phyloP scores from a whole-genome alignment of 441 rosid species.

The Bruguiera hainesii region DNA sequence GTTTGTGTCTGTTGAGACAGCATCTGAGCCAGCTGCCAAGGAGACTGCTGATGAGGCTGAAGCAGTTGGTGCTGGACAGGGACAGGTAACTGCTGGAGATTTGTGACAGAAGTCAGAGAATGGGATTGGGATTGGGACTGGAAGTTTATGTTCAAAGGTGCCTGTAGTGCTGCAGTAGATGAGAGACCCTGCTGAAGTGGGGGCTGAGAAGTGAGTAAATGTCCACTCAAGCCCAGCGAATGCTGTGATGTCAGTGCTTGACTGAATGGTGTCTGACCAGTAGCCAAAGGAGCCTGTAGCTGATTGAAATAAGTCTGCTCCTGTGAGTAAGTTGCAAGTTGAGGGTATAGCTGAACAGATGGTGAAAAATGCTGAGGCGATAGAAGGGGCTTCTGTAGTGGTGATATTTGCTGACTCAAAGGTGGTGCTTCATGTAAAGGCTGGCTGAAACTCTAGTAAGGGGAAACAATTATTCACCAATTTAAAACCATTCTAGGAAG shows the following conservation, averaged over 20 bases:
- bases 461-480: constrained; percentile 13
- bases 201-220: constrained; percentile 53
- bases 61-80: constrained; percentile 56
- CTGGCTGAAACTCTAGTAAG: constrained; percentile 41
- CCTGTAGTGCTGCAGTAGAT: constrained; percentile 43
- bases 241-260: constrained; percentile 50
- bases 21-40: constrained; percentile 80
- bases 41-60: constrained; percentile 78
- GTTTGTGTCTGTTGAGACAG: constrained; percentile 88
- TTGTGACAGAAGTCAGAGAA: constrained; percentile 32
- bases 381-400: constrained; percentile 56
- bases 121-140: constrained; percentile 33
- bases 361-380: constrained; percentile 59
- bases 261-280: constrained; percentile 45
- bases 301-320: constrained; percentile 36
- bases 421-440: constrained; percentile 46
- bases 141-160: constrained; percentile 46
- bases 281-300: constrained; percentile 29
- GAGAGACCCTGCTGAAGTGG: constrained; percentile 45
- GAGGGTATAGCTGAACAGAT: constrained; percentile 46
- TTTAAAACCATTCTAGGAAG: constrained; percentile 16
- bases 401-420: constrained; percentile 57
- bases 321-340: constrained; percentile 43
- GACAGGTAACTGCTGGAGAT: constrained; percentile 49
- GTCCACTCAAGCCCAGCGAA: constrained; percentile 45